Percentiles rank a stretch among this genome's conserved stretches.
These are phyloP conservation scores for Silene coronaria DNA, from an alignment of 179 eudicot genomes.

Conservation along the genomic window DNA sequence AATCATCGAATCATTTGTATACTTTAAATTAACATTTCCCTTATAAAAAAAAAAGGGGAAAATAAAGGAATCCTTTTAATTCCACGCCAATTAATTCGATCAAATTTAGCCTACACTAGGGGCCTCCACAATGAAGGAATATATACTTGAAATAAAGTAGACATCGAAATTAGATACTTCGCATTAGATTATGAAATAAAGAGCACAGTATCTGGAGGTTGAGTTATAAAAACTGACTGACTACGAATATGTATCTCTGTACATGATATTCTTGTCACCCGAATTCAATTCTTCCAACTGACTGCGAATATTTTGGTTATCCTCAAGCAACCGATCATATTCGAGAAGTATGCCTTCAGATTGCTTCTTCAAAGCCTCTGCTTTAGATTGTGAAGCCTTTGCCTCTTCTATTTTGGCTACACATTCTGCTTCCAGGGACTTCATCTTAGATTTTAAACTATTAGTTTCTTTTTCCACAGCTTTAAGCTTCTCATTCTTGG, in stretches of 20 bases:
- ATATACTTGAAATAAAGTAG: too few species aligned
- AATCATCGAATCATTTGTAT: too few species aligned
- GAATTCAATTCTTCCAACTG: constrained; percentile 35
- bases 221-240: not conserved
- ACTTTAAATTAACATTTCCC: too few species aligned
- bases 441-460: constrained; percentile 29
- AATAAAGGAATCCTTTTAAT: too few species aligned
- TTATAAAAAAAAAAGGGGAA: too few species aligned
- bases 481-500: constrained; percentile 22
- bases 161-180: too few species aligned
- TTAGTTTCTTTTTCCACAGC: constrained; percentile 32
- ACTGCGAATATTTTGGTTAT: constrained; percentile 41
- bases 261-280: constrained; percentile 35
- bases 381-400: constrained; percentile 31
- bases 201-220: too few species aligned
- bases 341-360: constrained; percentile 39
- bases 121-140: too few species aligned
- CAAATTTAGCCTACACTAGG: too few species aligned
- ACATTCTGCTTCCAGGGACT: constrained; percentile 35
- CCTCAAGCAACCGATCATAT: constrained; percentile 44
- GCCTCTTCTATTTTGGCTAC: constrained; percentile 34
- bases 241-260: not conserved
- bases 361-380: constrained; percentile 42
- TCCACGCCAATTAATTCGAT: too few species aligned
- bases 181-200: too few species aligned